phyloP scores from a whole-genome alignment of 208 protist genomes.

The Trypanosoma brucei region DNA sequence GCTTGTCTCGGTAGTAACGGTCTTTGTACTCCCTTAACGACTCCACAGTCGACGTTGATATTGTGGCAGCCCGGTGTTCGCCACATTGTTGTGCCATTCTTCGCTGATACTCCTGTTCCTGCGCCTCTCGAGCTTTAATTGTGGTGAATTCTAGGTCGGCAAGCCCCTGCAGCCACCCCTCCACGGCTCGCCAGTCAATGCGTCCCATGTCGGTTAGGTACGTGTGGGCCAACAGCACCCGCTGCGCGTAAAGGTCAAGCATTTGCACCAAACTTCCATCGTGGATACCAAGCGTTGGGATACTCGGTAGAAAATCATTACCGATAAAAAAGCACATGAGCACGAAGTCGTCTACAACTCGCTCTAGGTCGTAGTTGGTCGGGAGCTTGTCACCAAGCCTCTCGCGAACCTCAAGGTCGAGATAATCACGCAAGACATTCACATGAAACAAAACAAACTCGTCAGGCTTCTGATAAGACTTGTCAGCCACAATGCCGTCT shows the following conservation, averaged over 20 bases:
- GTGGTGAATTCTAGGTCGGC: constrained; percentile 76
- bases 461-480: constrained; percentile 71
- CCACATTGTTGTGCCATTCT: constrained; percentile 51
- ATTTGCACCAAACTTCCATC: constrained; percentile 89
- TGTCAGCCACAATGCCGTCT: constrained; percentile 80
- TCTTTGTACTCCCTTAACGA: constrained; percentile 69
- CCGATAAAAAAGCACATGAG: constrained; percentile 97
- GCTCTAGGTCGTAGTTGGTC: constrained; percentile 81
- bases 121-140: constrained; percentile 52
- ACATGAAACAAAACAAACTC: constrained; percentile 92
- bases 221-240: constrained; percentile 56
- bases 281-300: constrained; percentile 94
- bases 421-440: constrained; percentile 94
- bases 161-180: constrained; percentile 70
- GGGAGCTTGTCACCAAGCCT: constrained; percentile 18
- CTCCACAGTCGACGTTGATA: constrained; percentile 20
- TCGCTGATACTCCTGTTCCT: constrained; percentile 78
- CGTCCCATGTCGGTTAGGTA: constrained; percentile 74
- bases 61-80: constrained; percentile 55
- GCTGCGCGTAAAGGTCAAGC: constrained; percentile 79
- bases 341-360: constrained; percentile 96
- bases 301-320: constrained; percentile 98
- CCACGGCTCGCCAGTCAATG: constrained; percentile 69
- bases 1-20: constrained; percentile 83
- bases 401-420: constrained; percentile 84